Evolutionary conservation across 164 flowering plant species (phyloP), one percentile per base, ranked within the genome.

Genomic region (Magnolia kwangsiensis): DNA sequence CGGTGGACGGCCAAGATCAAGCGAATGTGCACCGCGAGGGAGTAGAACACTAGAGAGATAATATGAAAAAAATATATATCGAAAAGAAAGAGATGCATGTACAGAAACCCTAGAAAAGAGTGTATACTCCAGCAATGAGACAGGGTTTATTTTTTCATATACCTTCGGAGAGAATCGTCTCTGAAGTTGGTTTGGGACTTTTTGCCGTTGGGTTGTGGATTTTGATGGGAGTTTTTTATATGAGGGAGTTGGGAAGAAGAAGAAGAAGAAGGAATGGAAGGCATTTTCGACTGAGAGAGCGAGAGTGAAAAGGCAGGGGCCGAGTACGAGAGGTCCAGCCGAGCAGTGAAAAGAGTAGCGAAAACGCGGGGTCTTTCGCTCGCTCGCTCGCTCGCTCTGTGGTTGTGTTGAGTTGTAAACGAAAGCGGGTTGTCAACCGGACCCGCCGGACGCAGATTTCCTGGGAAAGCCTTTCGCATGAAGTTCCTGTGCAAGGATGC

Each of bases 201-300:
- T 5, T 64, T 64, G 21, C 69, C 76, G 31, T 74, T 50, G 19
- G 23, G 11, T 21, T 74, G 73, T 23, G 50, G 67, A 27, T 76
- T 76, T 74, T 14, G 76, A 63, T 14, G 20, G 45, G 69, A 76
- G 51, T 63, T 50, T 63, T 24, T 72, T 16, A n/a, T 9, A 14
- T 45, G 18, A 18, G 51, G 14, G 20, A 51, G 24, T 71, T 23
- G 45, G 24, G 49, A 1, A 24, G 69, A 37, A 24, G 74, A 61
- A 31, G 37, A 31, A 37, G 45, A 37, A 37, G 45, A 3, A 37
- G 45, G 74, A 71, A 76, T 63, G 14, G 74, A 71, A 71, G 78
- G 78, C 74, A 76, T 71, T 16, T 63, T 61, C 67, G 8, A 23
- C 9, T 24, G 23, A 50, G 7, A 6, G 19, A 0, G 18, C 11